phyloP scores from a whole-genome alignment of 257 asterid genomes.

The Hygrophila difformis region DNA sequence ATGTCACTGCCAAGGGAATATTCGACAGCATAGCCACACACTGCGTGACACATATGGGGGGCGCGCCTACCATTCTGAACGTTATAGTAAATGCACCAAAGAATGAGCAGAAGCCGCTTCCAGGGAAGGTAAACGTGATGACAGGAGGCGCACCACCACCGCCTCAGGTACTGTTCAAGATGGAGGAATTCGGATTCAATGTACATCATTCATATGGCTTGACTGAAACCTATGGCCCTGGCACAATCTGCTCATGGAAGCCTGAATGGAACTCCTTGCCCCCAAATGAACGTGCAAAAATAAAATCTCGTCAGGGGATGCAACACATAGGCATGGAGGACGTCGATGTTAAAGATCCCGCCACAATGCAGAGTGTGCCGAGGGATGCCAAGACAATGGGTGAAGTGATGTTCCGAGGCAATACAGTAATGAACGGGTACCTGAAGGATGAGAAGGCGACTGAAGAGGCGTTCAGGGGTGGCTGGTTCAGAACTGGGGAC shows the following conservation, averaged over 20 bases:
- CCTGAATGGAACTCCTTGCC: slow-evolving; percentile 25
- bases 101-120: slow-evolving; percentile 15
- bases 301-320: slow-evolving; percentile 39
- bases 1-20: slow-evolving; percentile 29
- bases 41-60: slow-evolving; percentile 56
- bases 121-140: slow-evolving; percentile 29
- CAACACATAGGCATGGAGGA: slow-evolving; percentile 38
- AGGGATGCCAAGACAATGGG: slow-evolving; percentile 51
- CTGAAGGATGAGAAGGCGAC: slow-evolving; percentile 33
- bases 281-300: slow-evolving; percentile 10
- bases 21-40: slow-evolving; percentile 27
- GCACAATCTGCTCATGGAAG: slow-evolving; percentile 31
- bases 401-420: slow-evolving; percentile 59
- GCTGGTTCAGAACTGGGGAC: slow-evolving; percentile 69
- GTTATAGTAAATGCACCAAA: slow-evolving; percentile 28
- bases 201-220: slow-evolving; percentile 44
- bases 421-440: slow-evolving; percentile 59
- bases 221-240: slow-evolving; percentile 64
- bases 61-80: slow-evolving; percentile 40
- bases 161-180: slow-evolving; percentile 20
- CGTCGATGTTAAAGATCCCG: slow-evolving; percentile 45
- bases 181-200: slow-evolving; percentile 39
- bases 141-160: slow-evolving; percentile 57
- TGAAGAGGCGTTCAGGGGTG: slow-evolving; percentile 44
- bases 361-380: slow-evolving; percentile 44